phyloP scores from a whole-genome alignment of 2,329 filamentous ascomycete genomes.

The Fusarium irregulare region DNA sequence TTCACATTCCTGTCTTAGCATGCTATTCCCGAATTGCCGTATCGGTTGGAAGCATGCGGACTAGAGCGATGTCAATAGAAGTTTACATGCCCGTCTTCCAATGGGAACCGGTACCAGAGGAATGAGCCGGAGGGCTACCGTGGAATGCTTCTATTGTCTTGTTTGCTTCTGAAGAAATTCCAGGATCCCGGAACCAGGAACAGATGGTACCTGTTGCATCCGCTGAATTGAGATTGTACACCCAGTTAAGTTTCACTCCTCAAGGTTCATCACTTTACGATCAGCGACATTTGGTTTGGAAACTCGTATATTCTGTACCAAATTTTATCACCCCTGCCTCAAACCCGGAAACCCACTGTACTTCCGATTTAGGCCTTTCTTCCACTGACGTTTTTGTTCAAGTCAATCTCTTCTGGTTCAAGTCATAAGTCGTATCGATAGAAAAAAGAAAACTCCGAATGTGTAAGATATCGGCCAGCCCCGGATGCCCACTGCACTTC shows the following conservation, averaged over 20 bases:
- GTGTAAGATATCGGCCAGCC: background rate
- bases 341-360: slow-evolving; percentile 45
- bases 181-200: background rate
- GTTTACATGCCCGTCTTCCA: background rate
- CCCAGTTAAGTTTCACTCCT: background rate
- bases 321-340: slow-evolving; percentile 15
- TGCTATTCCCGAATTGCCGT: background rate
- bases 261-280: background rate
- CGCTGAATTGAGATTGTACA: background rate
- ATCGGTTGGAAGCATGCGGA: background rate
- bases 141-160: background rate
- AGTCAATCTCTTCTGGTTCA: slow-evolving; percentile 19
- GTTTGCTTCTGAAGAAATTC: background rate
- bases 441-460: slow-evolving; percentile 5
- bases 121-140: slow-evolving; percentile 2
- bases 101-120: background rate
- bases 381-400: slow-evolving; percentile 29
- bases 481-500: slow-evolving; percentile 46
- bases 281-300: background rate
- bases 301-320: background rate
- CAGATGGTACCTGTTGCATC: background rate
- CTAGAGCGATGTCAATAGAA: background rate
- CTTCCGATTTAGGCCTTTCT: slow-evolving; percentile 25
- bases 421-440: slow-evolving; percentile 25
- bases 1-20: slow-evolving; percentile 1